Percentiles rank a stretch among this genome's conserved stretches.
phyloP scores from a whole-genome alignment of 192 early-diverging fungal species.

The Rhizoclosmatium globosum region DNA sequence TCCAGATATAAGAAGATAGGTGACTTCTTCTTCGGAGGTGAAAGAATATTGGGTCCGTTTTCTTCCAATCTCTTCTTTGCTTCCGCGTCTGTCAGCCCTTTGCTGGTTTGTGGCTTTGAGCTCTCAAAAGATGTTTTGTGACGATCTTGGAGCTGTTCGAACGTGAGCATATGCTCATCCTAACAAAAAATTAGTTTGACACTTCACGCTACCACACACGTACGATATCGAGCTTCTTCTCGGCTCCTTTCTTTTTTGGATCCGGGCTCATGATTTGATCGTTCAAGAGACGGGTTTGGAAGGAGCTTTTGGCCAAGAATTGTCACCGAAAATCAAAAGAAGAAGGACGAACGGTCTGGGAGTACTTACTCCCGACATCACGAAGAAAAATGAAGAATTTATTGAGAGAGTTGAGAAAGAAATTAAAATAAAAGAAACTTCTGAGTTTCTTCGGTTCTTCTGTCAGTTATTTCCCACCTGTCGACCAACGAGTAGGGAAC shows the following conservation, averaged over 20 bases:
- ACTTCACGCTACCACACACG: neutral
- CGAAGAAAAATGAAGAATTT: too few relatives aligned
- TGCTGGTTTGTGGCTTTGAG: conserved; percentile 66
- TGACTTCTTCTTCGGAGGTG: conserved; percentile 83
- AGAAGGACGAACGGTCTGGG: too few relatives aligned
- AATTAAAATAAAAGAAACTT: too few relatives aligned
- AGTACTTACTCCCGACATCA: too few relatives aligned
- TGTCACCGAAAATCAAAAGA: too few relatives aligned
- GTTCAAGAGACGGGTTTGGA: too few relatives aligned
- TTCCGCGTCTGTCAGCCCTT: conserved; percentile 65
- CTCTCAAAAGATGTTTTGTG: conserved; percentile 61
- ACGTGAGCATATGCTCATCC: conserved; percentile 64
- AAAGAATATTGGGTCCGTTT: conserved; percentile 83
- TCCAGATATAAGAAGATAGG: conserved; percentile 75
- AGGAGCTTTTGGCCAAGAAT: too few relatives aligned
- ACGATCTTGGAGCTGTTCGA: conserved; percentile 55
- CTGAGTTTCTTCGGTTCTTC: too few relatives aligned
- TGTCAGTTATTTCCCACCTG: neutral
- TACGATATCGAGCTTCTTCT: conserved; percentile 51
- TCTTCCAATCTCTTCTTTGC: conserved; percentile 67
- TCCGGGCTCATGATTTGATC: too few relatives aligned
- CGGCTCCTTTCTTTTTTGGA: conserved; percentile 2
- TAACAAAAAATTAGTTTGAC: conserved; percentile 15
- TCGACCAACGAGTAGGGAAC: conserved; percentile 70
- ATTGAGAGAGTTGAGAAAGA: too few relatives aligned